phyloP scores from a whole-genome alignment of 2,329 filamentous ascomycete species.

The Aspergillus novofumigatus region DNA sequence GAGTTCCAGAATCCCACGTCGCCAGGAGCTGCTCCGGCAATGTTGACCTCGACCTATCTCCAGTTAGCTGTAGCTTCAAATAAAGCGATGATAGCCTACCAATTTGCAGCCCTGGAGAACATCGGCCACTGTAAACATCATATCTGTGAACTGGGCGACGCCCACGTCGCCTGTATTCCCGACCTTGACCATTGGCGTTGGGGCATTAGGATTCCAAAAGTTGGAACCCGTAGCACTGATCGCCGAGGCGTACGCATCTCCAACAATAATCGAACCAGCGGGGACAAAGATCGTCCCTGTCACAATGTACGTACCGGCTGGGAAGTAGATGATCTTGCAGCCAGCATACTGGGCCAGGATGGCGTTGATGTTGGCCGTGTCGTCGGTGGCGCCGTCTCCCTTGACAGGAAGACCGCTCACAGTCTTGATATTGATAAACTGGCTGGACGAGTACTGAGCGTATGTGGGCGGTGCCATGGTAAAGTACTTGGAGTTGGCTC shows the following conservation, averaged over 20 bases:
- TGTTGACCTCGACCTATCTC: constrained; percentile 45
- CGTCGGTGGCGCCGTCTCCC: constrained; percentile 41
- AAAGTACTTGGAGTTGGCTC: constrained; percentile 35
- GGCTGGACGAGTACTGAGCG: constrained; percentile 35
- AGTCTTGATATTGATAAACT: constrained; percentile 47
- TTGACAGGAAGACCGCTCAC: constrained; percentile 39
- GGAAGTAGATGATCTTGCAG: constrained; percentile 53
- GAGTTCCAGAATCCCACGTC: constrained; percentile 52
- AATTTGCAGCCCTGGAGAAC: constrained; percentile 42
- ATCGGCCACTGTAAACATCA: constrained; percentile 49
- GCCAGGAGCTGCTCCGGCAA: constrained; percentile 43
- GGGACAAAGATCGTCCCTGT: constrained; percentile 46
- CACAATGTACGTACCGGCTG: constrained; percentile 52
- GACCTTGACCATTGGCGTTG: constrained; percentile 48
- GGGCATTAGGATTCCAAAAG: constrained; percentile 42
- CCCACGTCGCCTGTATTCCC: constrained; percentile 49
- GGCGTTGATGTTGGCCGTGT: constrained; percentile 34
- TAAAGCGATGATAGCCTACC: constrained; percentile 1
- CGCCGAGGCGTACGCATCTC: constrained; percentile 49
- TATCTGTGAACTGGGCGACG: constrained; percentile 47
- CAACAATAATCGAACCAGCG: constrained; percentile 48
- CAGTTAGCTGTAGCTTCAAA: background rate
- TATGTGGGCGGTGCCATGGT: constrained; percentile 43
- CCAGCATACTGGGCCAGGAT: constrained; percentile 31
- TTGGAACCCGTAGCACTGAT: constrained; percentile 46